Evolutionary conservation across 1,139 yeast genomes (phyloP), one percentile per base, ranked within the genome.

Genomic region (Yarrowia galli): DNA sequence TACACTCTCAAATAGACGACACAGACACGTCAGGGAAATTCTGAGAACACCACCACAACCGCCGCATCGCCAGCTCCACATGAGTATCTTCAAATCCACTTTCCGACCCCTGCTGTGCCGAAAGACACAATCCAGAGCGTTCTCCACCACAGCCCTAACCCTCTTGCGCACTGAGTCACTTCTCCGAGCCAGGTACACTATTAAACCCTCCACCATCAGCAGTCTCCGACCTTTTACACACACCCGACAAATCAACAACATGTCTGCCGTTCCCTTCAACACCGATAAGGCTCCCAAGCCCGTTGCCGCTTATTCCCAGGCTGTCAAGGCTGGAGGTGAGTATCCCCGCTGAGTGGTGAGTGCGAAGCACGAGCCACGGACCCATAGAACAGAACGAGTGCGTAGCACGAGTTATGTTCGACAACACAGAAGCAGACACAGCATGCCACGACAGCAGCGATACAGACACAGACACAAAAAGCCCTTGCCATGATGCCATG

Each of bases 301-400:
- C 71, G 97, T 97, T 65, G 98, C 97, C 68, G 87, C 97, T 22
- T 93, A 93, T 80, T 90, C 97, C 54, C 98, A 92, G 79, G 98
- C 98, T 65, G 85, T 92, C 79, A 92, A 90, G 82, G 95, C 87
- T 69, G 75, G 74, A 35, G 76, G 75, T 70, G 68, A 66, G 72
- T 67, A 23, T 15, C 28, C 6, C 32, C n/a, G 9, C 32, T 6
- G 32, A 28, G 32, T 28, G 15, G 12, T 15, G 36, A 28, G 32
- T 28, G 32, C 32, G 32, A 28, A 15, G 45, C 45, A 40, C 15
- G 36, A 35, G 36, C 12, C 15, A 9, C n/a, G n/a, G n/a, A n/a
- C n/a, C 10, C 32, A 25, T 8, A 35, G 36, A 35, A 9, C 15
- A 9, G 8, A 15, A 36, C n/a, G 51, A 25, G 35, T 25, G 49